phyloP scores from a whole-genome alignment of 352 stramenopile species.

The Globisporangium cystogenes region DNA sequence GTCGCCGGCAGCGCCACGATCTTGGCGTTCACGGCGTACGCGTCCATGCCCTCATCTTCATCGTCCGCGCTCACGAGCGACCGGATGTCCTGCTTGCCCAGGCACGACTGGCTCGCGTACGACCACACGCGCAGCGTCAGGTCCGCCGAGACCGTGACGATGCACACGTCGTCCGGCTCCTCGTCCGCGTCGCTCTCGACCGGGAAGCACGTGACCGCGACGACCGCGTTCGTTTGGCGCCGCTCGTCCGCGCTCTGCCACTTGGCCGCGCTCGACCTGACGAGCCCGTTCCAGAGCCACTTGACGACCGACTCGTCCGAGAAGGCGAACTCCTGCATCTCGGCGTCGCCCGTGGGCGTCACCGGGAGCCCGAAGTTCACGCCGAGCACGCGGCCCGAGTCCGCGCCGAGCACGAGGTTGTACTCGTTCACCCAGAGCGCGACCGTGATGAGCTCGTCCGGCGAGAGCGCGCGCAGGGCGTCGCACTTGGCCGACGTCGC shows the following conservation, averaged over 20 bases:
- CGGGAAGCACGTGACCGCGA: constrained; percentile 61
- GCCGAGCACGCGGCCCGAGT: constrained; percentile 50
- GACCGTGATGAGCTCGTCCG: constrained; percentile 55
- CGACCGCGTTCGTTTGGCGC: constrained; percentile 24
- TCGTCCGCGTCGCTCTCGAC: constrained; percentile 37
- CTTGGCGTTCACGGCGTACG: constrained; percentile 49
- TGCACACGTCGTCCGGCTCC: constrained; percentile 52
- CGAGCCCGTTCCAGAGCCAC: constrained; percentile 67
- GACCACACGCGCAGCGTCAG: constrained; percentile 66
- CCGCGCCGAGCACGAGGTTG: constrained; percentile 61
- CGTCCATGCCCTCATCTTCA: constrained; percentile 29
- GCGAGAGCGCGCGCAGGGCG: constrained; percentile 36
- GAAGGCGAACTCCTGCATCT: constrained; percentile 66
- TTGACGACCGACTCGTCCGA: constrained; percentile 59
- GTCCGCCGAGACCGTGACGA: constrained; percentile 64
- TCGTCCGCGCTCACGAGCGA: constrained; percentile 27
- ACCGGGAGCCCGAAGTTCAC: constrained; percentile 65
- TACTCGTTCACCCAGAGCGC: constrained; percentile 75
- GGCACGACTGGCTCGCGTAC: constrained; percentile 53
- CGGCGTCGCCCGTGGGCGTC: constrained; percentile 13
- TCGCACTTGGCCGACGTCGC: constrained; percentile 31
- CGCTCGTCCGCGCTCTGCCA: constrained; percentile 29
- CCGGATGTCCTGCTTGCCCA: constrained; percentile 56
- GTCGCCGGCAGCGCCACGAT: constrained; percentile 48
- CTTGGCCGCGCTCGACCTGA: constrained; percentile 35